Percentiles rank a stretch among this genome's conserved stretches.
Evolutionary conservation across 106 monocot genomes (phyloP).

Genomic region (Dendrobium nobile): DNA sequence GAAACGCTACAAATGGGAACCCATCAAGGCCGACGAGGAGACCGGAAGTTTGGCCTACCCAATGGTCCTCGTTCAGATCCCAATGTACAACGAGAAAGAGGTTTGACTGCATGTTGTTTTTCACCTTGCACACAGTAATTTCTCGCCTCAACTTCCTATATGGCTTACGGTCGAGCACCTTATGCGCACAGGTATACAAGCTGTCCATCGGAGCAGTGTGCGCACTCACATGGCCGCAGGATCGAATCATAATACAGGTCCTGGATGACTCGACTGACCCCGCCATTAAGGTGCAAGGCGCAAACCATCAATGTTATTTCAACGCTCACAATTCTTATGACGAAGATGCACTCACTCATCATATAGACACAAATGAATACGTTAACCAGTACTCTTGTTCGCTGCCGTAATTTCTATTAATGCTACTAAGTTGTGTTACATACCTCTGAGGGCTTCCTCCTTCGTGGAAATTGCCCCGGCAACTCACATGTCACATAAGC

Average conservation of each 20-base stretch:
- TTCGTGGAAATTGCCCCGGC: conserved; percentile 1
- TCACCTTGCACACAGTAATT: background rate
- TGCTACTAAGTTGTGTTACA: too few relatives aligned
- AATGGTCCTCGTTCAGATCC: conserved; percentile 55
- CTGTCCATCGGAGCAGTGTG: conserved; percentile 52
- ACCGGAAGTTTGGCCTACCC: conserved; percentile 29
- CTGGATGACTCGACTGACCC: conserved; percentile 58
- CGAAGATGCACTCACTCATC: background rate
- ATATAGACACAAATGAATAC: background rate
- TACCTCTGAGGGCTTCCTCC: background rate
- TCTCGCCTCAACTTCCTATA: background rate
- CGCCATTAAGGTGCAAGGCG: conserved; percentile 24
- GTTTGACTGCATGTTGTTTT: conserved; percentile 2
- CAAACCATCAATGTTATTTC: background rate
- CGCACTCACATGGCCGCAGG: conserved; percentile 47
- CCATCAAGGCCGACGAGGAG: conserved; percentile 29
- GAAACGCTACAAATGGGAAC: conserved; percentile 41
- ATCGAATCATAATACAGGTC: conserved; percentile 46
- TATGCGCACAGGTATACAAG: conserved; percentile 35
- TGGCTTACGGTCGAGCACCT: background rate
- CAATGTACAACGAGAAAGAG: conserved; percentile 50
- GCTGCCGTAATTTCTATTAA: background rate
- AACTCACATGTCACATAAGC: background rate
- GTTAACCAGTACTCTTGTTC: background rate
- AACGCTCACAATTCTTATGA: background rate